phyloP scores from a whole-genome alignment of 768 basidiomycete species.

The Phaeotremella fagi region DNA sequence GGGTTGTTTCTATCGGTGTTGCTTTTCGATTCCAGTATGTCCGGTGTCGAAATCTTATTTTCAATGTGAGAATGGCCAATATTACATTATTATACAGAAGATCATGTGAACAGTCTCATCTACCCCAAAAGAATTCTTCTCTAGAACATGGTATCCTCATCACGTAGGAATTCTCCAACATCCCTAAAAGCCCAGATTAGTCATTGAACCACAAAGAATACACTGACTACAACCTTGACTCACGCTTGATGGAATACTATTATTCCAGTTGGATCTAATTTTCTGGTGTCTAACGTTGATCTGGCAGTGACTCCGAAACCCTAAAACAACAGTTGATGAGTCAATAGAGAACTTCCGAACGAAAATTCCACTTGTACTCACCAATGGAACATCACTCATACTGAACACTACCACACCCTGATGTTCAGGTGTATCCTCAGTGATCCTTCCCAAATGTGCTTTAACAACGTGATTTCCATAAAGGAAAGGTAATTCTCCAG shows the following conservation, averaged over 20 bases:
- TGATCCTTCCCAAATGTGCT: conserved; percentile 96
- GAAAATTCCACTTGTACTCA: conserved; percentile 48
- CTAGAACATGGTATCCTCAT: conserved; percentile 61
- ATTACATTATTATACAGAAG: neutral
- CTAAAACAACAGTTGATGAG: conserved; percentile 50
- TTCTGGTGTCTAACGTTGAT: conserved; percentile 91
- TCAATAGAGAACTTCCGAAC: neutral
- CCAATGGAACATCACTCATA: conserved; percentile 91
- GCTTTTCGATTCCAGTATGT: too few species aligned
- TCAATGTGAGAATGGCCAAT: neutral
- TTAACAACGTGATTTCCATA: conserved; percentile 99
- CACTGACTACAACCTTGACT: neutral
- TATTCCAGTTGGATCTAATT: conserved; percentile 93
- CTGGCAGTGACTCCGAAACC: conserved; percentile 97
- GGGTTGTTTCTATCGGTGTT: too few species aligned
- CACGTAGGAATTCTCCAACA: conserved; percentile 95
- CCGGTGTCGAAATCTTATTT: too few species aligned
- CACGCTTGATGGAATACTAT: conserved; percentile 96
- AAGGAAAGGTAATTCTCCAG: conserved; percentile 98
- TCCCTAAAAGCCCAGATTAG: conserved; percentile 57
- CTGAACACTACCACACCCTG: conserved; percentile 95
- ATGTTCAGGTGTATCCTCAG: conserved; percentile 97
- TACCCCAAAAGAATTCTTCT: neutral
- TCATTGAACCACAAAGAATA: too few species aligned
- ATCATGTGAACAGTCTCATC: neutral